Evolutionary conservation across 2,329 filamentous ascomycete genomes (phyloP).

Genomic region (Aspergillus niger): DNA sequence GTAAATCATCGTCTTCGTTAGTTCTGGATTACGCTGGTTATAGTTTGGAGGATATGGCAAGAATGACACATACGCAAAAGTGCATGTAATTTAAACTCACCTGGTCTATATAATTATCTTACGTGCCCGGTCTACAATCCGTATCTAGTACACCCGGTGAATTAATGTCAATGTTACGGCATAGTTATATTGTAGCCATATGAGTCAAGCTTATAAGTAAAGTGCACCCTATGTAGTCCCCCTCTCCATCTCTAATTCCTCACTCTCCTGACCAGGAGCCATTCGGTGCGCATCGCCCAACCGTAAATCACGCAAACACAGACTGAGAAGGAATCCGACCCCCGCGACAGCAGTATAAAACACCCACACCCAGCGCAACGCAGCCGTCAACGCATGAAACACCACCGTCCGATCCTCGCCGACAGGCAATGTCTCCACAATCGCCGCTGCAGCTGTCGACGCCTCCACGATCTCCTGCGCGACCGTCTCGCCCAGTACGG

Average conservation of each 20-base stretch:
- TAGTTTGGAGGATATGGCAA: too few relatives aligned
- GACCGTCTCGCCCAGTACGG: background rate
- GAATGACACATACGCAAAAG: too few relatives aligned
- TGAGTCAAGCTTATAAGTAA: too few relatives aligned
- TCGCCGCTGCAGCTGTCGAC: background rate
- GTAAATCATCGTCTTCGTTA: too few relatives aligned
- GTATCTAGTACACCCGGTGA: too few relatives aligned
- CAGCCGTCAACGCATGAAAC: background rate
- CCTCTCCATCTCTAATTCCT: background rate
- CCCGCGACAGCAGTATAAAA: background rate
- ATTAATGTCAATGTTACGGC: too few relatives aligned
- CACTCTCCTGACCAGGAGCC: background rate
- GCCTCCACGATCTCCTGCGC: background rate
- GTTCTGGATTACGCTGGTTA: too few relatives aligned
- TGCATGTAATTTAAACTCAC: too few relatives aligned
- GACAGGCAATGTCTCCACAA: background rate
- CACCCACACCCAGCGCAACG: conserved; percentile 3
- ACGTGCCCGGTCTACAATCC: too few relatives aligned
- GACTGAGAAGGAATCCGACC: background rate
- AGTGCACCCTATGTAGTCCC: background rate
- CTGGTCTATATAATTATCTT: too few relatives aligned
- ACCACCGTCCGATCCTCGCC: background rate
- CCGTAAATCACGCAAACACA: background rate
- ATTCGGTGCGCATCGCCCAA: background rate
- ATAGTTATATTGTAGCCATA: too few relatives aligned